Evolutionary conservation across 306 rosid genomes (phyloP).

Genomic region (Arachis hypogaea): DNA sequence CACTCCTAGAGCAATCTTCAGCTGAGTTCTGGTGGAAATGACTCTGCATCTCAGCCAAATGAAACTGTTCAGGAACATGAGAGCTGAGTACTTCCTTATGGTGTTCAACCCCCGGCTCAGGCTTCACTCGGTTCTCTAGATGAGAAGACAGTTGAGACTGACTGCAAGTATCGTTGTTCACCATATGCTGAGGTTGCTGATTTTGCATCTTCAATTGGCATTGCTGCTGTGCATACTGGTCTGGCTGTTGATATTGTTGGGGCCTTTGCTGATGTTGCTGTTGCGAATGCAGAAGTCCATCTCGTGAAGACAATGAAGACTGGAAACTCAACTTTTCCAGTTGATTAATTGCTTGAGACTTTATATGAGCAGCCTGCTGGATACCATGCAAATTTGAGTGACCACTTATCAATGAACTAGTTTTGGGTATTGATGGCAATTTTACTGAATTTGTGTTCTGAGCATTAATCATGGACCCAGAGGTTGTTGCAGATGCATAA

Average conservation of each 20-base stretch:
- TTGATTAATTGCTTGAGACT: constrained; percentile 66
- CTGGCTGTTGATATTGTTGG: constrained; percentile 77
- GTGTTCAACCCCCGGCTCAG: constrained; percentile 68
- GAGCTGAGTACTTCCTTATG: constrained; percentile 64
- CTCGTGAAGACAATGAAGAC: constrained; percentile 66
- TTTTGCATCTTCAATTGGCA: constrained; percentile 60
- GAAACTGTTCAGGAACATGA: constrained; percentile 66
- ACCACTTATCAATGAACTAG: constrained; percentile 58
- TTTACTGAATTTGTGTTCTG: constrained; percentile 68
- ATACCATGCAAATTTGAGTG: constrained; percentile 68
- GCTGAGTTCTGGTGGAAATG: constrained; percentile 73
- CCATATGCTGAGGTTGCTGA: constrained; percentile 68
- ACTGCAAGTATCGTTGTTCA: constrained; percentile 58
- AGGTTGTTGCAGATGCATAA: constrained; percentile 62
- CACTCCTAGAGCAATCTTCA: constrained; percentile 60
- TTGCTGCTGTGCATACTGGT: constrained; percentile 65
- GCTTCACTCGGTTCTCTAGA: constrained; percentile 62
- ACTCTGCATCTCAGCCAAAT: constrained; percentile 67
- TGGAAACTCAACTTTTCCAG: constrained; percentile 80
- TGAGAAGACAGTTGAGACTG: constrained; percentile 70
- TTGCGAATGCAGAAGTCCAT: constrained; percentile 62
- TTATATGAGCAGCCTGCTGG: constrained; percentile 67
- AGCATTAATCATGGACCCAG: constrained; percentile 75
- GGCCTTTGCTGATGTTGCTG: constrained; percentile 69
- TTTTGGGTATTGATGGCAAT: constrained; percentile 63